Evolutionary conservation across 805 yeast genomes (phyloP), one percentile per base, ranked within the genome.

Genomic region (Priceomyces castillae): DNA sequence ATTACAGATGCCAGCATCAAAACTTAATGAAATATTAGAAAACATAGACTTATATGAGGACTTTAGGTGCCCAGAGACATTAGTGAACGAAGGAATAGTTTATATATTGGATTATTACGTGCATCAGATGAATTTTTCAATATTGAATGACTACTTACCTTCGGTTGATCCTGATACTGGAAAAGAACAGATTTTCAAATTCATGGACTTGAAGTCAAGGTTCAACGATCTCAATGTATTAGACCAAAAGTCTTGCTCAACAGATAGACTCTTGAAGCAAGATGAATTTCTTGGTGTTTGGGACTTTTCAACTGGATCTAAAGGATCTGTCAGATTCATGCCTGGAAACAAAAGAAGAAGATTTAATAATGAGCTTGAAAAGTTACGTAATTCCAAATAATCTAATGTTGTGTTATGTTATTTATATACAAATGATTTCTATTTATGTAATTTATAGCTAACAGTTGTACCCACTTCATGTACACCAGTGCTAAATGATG

Each of bases 391-490:
- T 7, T 19, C 37, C 6, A 12, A 34, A 34, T 16, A 14, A 19
- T 7, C 11, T 23, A 23, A n/a, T n/a, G n/a, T n/a, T n/a, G n/a
- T n/a, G n/a, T n/a, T n/a, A n/a, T n/a, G n/a, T n/a, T n/a, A n/a
- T n/a, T n/a, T 23, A 23, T 23, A 23, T 28, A 28, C 31, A 28
- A 11, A 39, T 30, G 41, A n/a, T 4, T 7, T 26, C 38, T 42
- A 48, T 30, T 57, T 54, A 30, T 57, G 65, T 37, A 64, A 44
- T 34, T 69, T 74, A 58, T 83, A 82, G 38, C 79, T 78, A 2
- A 90, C 97, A 39, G 77, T 63, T 0, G 95, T 82, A 10, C 85
- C 88, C 11, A 90, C 81, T 40, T 77, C 74, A 59, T 87, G 95
- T 20, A 77, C 70, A 39, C 71, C 73, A 0, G 96, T 89, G 20